A percentile compares a stretch with the other conserved stretches of the same genome.
Conservation (phyloP, 2,329 filamentous ascomycete species). For the Aspergillus brunneoviolaceus region DNA sequence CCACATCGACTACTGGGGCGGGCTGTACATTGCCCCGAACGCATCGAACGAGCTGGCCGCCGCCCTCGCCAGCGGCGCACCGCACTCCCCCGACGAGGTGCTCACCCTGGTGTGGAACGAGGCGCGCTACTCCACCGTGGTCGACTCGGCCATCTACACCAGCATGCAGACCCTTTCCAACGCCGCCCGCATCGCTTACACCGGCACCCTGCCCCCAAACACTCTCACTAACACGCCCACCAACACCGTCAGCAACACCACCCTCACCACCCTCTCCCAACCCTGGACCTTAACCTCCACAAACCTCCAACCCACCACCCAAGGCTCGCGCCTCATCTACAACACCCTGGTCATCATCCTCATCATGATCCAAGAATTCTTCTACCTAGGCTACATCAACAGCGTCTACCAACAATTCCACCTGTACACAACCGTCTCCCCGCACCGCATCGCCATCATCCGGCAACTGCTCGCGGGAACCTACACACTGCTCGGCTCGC, state of each 20-base stretch:
- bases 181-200: slow-evolving; percentile 37
- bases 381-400: slow-evolving; percentile 49
- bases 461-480: slow-evolving; percentile 36
- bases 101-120: slow-evolving; percentile 49
- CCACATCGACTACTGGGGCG: slow-evolving; percentile 38
- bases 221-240: slow-evolving; percentile 35
- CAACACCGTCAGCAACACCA: slow-evolving; percentile 27
- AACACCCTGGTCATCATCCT: slow-evolving; percentile 49
- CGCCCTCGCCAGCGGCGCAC: slow-evolving; percentile 36
- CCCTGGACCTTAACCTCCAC: slow-evolving; percentile 38
- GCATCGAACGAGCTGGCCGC: slow-evolving; percentile 40
- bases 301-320: slow-evolving; percentile 44
- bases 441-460: slow-evolving; percentile 33
- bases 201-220: slow-evolving; percentile 24
- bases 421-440: slow-evolving; percentile 35
- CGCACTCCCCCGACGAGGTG: slow-evolving; percentile 35
- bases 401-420: slow-evolving; percentile 42
- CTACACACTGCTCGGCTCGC: slow-evolving; percentile 44
- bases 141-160: slow-evolving; percentile 35
- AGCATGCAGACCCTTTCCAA: slow-evolving; percentile 36
- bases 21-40: slow-evolving; percentile 31
- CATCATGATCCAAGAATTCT: slow-evolving; percentile 51
- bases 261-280: slow-evolving; percentile 36
- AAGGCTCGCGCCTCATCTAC: slow-evolving; percentile 46
- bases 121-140: slow-evolving; percentile 43